phyloP scores from a whole-genome alignment of 768 basidiomycete species.

The Podaxis carcinomalis region DNA sequence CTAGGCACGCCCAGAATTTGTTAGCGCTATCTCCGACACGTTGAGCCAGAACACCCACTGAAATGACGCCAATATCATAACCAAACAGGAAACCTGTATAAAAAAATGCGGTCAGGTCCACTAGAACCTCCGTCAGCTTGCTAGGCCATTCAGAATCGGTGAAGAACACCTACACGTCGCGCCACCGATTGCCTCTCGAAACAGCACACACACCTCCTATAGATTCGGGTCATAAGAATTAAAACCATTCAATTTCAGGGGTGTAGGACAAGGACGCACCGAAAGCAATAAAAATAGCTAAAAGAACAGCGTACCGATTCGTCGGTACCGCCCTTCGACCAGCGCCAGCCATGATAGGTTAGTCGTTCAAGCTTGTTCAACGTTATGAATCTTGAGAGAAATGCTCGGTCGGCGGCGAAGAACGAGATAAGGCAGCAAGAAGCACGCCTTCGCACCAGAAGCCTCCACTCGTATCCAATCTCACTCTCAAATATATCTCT shows the following conservation, averaged over 20 bases:
- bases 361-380: background rate
- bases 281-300: slow-evolving; percentile 72
- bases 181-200: background rate
- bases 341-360: background rate
- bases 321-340: slow-evolving; percentile 36
- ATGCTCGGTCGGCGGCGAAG: background rate
- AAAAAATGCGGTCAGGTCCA: background rate
- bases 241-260: background rate
- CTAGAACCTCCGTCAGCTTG: background rate
- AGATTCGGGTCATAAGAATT: background rate
- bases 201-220: slow-evolving; percentile 22
- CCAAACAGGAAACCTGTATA: slow-evolving; percentile 62
- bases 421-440: slow-evolving; percentile 5
- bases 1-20: slow-evolving; percentile 24
- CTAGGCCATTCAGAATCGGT: background rate
- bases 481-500: slow-evolving; percentile 4
- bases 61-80: slow-evolving; percentile 77
- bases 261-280: slow-evolving; percentile 34
- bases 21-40: background rate
- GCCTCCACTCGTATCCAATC: background rate
- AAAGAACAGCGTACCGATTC: slow-evolving; percentile 57
- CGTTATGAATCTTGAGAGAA: background rate
- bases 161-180: slow-evolving; percentile 6
- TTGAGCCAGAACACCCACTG: slow-evolving; percentile 33
- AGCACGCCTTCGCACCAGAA: background rate